These are phyloP conservation scores for Domatiomyces globalis DNA, from an alignment of 2,329 filamentous ascomycete species.

Conservation along the genomic window DNA sequence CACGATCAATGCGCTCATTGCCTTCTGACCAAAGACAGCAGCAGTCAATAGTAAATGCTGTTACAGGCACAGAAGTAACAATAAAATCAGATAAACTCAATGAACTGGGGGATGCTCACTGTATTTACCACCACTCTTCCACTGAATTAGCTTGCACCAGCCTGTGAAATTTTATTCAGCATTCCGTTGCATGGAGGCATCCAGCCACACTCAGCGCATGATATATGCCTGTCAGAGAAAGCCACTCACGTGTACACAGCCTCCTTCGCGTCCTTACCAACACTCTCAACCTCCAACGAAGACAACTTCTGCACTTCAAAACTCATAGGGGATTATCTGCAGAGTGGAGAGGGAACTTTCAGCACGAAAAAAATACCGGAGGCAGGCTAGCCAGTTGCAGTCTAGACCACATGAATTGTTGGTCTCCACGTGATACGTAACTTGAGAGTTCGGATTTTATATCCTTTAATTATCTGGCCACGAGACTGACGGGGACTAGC, in stretches of 20 bases:
- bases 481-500: too few species aligned
- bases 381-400: too few species aligned
- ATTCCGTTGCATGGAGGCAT: not conserved
- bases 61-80: too few species aligned
- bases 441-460: too few species aligned
- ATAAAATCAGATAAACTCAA: not conserved
- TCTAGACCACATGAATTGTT: too few species aligned
- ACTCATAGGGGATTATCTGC: not conserved
- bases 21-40: too few species aligned
- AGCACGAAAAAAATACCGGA: not conserved
- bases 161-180: not conserved
- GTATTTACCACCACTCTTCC: not conserved
- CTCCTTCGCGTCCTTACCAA: not conserved
- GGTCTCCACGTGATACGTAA: too few species aligned
- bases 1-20: not conserved
- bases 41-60: too few species aligned
- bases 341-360: too few species aligned
- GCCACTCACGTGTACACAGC: not conserved
- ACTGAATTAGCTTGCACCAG: not conserved
- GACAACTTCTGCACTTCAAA: not conserved
- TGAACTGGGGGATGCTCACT: not conserved
- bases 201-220: too few species aligned
- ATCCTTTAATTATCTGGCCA: too few species aligned
- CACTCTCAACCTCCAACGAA: not conserved
- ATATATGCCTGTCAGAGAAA: not conserved